A percentile compares a stretch with the other conserved stretches of the same genome.
Conservation (phyloP, 305 asterid species). For the Fraxinus nigra region DNA sequence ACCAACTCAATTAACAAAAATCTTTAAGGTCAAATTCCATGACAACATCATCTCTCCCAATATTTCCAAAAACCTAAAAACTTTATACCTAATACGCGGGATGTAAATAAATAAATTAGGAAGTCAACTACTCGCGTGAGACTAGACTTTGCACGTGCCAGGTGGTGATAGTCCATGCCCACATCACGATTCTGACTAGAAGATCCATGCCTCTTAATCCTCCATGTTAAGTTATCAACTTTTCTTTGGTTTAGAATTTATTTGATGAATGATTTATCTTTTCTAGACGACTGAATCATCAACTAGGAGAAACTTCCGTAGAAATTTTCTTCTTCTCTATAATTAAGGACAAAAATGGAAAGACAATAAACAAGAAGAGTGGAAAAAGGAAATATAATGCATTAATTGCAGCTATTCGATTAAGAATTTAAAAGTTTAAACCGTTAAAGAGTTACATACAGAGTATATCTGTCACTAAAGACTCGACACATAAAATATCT, state of each 20-base stretch:
- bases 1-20: constrained; percentile 29
- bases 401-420: not conserved
- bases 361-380: not conserved
- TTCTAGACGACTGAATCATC: no score
- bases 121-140: constrained; percentile 37
- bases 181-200: not conserved
- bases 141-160: not conserved
- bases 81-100: constrained; percentile 51
- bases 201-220: not conserved
- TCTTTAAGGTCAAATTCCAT: constrained; percentile 48
- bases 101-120: not conserved
- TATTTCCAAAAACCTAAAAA: constrained; percentile 1
- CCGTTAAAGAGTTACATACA: not conserved
- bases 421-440: not conserved
- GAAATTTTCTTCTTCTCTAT: no score
- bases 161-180: constrained; percentile 1
- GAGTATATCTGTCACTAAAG: not conserved
- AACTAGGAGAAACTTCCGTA: no score
- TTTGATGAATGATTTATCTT: no score
- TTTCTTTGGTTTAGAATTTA: no score
- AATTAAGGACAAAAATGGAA: not conserved
- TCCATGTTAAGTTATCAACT: not conserved
- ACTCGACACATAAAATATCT: not conserved
- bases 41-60: constrained; percentile 39
- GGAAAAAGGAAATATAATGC: no score